These are phyloP conservation scores for Erigeron canadensis DNA, from an alignment of 129 eudicot species.

Conservation along the genomic window DNA sequence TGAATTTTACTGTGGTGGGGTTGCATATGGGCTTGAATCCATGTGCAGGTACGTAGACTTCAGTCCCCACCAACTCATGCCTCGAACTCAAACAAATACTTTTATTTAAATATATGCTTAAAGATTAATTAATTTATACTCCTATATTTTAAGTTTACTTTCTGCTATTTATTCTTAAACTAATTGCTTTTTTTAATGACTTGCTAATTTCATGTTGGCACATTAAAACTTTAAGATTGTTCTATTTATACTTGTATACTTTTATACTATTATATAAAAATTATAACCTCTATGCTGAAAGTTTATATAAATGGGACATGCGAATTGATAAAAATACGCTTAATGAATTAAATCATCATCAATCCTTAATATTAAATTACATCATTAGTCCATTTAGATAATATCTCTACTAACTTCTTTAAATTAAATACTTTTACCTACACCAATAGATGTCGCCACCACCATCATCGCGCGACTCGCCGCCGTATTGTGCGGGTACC, in stretches of 20 bases:
- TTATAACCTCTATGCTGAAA: no score
- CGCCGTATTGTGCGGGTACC: no score
- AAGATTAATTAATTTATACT: not conserved
- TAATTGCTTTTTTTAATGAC: not conserved
- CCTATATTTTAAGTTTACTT: conserved; percentile 8
- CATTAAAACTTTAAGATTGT: not conserved
- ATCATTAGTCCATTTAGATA: no score
- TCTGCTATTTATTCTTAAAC: conserved; percentile 3
- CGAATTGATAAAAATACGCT: no score
- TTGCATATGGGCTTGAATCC: conserved; percentile 36
- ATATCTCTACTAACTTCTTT: no score
- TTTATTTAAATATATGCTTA: conserved; percentile 4
- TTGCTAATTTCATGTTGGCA: not conserved
- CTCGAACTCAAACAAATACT: conserved; percentile 30
- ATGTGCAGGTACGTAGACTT: conserved; percentile 46
- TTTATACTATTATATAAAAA: not conserved
- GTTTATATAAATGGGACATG: no score
- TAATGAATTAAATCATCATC: no score
- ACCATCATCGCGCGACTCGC: no score
- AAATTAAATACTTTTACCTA: no score
- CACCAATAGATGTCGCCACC: no score
- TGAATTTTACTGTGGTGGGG: conserved; percentile 42
- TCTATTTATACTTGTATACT: not conserved
- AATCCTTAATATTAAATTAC: no score
- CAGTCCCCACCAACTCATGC: conserved; percentile 46